These are phyloP conservation scores for Shiraia sp. DNA, from an alignment of 2,329 filamentous ascomycete species.

Conservation along the genomic window DNA sequence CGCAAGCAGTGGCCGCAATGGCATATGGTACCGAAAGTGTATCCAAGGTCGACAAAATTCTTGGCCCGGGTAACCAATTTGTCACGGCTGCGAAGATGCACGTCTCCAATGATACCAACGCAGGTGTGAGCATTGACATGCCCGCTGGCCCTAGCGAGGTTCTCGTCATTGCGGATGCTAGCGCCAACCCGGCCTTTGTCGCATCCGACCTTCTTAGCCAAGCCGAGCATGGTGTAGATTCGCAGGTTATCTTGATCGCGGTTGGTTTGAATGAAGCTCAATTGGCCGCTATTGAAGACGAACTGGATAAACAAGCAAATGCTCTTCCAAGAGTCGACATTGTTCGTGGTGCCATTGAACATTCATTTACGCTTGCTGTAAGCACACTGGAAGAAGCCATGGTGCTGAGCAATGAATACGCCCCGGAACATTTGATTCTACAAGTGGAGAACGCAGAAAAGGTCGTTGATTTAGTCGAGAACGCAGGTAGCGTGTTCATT, in stretches of 20 bases:
- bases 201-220: slow-evolving; percentile 93
- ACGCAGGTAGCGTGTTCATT: slow-evolving; percentile 95
- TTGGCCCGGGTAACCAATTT: slow-evolving; percentile 97
- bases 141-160: slow-evolving; percentile 96
- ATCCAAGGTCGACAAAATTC: slow-evolving; percentile 97
- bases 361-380: slow-evolving; percentile 84
- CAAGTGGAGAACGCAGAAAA: slow-evolving; percentile 78
- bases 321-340: slow-evolving; percentile 90
- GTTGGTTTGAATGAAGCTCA: slow-evolving; percentile 75
- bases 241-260: slow-evolving; percentile 89
- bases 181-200: slow-evolving; percentile 90
- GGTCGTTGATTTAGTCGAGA: slow-evolving; percentile 78
- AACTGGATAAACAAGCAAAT: slow-evolving; percentile 84
- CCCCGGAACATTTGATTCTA: slow-evolving; percentile 93
- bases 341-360: slow-evolving; percentile 83
- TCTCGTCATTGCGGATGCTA: slow-evolving; percentile 88
- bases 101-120: slow-evolving; percentile 95
- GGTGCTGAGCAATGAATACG: slow-evolving; percentile 88
- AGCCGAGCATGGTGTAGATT: slow-evolving; percentile 95
- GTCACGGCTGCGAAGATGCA: slow-evolving; percentile 99
- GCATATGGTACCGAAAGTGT: slow-evolving; percentile 95
- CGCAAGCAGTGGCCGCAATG: slow-evolving; percentile 94
- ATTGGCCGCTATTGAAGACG: slow-evolving; percentile 83
- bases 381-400: slow-evolving; percentile 76
- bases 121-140: slow-evolving; percentile 96